Percentiles rank a stretch among this genome's conserved stretches.
These are phyloP conservation scores for Trichosporon asahii DNA, from an alignment of 1,284 basidiomycete genomes.

Conservation along the genomic window DNA sequence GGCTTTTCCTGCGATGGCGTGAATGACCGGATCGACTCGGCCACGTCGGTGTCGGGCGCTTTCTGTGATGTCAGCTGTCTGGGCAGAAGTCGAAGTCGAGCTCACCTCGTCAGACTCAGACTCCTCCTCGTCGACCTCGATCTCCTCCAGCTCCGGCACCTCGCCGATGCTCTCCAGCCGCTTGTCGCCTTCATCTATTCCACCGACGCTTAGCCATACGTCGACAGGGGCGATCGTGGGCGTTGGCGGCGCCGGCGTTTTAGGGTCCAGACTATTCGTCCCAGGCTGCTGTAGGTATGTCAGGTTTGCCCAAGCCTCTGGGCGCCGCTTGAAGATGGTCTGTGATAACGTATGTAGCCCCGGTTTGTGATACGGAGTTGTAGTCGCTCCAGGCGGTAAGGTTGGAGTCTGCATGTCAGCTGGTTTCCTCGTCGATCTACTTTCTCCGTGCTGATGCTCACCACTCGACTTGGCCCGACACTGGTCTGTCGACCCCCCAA, in stretches of 20 bases:
- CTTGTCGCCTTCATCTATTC: not conserved
- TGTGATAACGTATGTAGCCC: not conserved
- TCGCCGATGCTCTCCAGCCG: not conserved
- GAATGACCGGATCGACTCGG: not conserved
- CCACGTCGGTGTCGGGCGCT: not conserved
- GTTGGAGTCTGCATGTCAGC: not conserved
- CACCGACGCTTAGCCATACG: not conserved
- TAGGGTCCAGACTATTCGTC: not conserved
- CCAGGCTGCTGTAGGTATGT: not conserved
- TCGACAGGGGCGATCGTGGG: not conserved
- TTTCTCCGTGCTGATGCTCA: too few species aligned
- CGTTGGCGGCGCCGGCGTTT: not conserved
- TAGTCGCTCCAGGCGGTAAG: not conserved
- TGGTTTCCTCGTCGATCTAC: too few species aligned
- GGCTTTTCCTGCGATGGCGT: not conserved
- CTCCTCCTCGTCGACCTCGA: not conserved
- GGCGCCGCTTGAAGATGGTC: conserved; percentile 1
- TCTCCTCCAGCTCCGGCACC: not conserved
- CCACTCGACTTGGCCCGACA: not conserved
- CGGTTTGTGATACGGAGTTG: not conserved
- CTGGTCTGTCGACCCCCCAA: not conserved
- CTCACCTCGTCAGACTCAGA: not conserved
- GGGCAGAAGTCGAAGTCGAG: not conserved
- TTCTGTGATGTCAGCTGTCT: not conserved
- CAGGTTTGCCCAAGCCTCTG: not conserved